These are phyloP conservation scores for Zoysia pacifica DNA, from an alignment of 176 grass and related monocot species.

Conservation along the genomic window DNA sequence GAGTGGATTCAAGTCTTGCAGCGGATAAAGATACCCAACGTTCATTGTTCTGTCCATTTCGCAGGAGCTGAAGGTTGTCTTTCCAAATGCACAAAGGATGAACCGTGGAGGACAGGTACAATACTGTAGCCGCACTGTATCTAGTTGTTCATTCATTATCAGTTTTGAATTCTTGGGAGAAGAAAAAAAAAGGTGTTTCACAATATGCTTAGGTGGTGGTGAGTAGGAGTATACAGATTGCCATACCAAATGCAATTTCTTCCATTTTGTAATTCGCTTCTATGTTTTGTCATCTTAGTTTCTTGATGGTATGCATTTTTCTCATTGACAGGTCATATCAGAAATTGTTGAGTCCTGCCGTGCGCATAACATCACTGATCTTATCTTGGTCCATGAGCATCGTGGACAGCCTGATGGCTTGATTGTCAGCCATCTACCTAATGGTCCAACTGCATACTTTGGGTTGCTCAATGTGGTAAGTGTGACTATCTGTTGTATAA, in stretches of 20 bases:
- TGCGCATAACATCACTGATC: slow-evolving; percentile 85
- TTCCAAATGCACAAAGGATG: slow-evolving; percentile 81
- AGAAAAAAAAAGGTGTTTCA: neutral
- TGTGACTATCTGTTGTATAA: slow-evolving; percentile 15
- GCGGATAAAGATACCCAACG: neutral
- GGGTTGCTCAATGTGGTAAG: slow-evolving; percentile 93
- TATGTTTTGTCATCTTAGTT: neutral
- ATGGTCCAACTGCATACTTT: slow-evolving; percentile 89
- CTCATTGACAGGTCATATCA: slow-evolving; percentile 64
- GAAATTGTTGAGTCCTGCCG: slow-evolving; percentile 85
- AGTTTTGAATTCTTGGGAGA: neutral
- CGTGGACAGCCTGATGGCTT: slow-evolving; percentile 91
- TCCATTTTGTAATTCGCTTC: neutral
- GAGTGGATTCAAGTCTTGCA: neutral
- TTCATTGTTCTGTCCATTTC: slow-evolving; percentile 27
- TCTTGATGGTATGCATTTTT: neutral
- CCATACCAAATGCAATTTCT: neutral
- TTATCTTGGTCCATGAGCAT: slow-evolving; percentile 90
- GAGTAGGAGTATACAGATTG: neutral
- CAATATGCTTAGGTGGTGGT: neutral
- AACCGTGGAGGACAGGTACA: slow-evolving; percentile 91
- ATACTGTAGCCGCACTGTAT: neutral
- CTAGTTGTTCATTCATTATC: neutral
- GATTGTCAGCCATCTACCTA: slow-evolving; percentile 83
- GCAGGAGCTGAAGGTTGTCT: slow-evolving; percentile 86